Evolutionary conservation across 805 yeast genomes (phyloP).

Genomic region (Candida ficus): DNA sequence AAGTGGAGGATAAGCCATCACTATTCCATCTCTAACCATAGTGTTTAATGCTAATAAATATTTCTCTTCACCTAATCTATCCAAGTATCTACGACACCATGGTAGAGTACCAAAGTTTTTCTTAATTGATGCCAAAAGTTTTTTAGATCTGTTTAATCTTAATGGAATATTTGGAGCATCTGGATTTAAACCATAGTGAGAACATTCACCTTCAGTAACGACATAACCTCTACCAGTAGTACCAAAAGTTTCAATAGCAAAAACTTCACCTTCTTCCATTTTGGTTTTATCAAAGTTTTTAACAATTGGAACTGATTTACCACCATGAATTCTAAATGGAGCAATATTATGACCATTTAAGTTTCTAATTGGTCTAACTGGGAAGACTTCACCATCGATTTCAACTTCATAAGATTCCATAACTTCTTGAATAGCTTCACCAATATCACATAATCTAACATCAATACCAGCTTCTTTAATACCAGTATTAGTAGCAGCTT

Average conservation of each 20-base stretch:
- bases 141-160: slow-evolving; percentile 61
- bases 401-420: slow-evolving; percentile 97
- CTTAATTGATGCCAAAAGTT: slow-evolving; percentile 64
- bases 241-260: slow-evolving; percentile 98
- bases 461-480: slow-evolving; percentile 91
- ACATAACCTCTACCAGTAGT: slow-evolving; percentile 95
- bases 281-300: slow-evolving; percentile 90
- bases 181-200: slow-evolving; percentile 76
- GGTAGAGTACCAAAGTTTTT: slow-evolving; percentile 90
- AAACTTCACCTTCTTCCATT: slow-evolving; percentile 98
- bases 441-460: slow-evolving; percentile 90
- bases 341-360: slow-evolving; percentile 92
- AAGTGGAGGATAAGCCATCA: slow-evolving; percentile 91
- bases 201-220: slow-evolving; percentile 80
- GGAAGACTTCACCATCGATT: slow-evolving; percentile 77
- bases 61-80: slow-evolving; percentile 86
- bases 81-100: slow-evolving; percentile 93
- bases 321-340: slow-evolving; percentile 83
- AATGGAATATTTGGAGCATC: slow-evolving; percentile 48
- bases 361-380: slow-evolving; percentile 85
- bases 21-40: slow-evolving; percentile 80
- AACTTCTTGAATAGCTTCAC: slow-evolving; percentile 92
- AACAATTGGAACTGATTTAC: slow-evolving; percentile 95
- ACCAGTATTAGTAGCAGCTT: slow-evolving; percentile 92
- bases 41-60: slow-evolving; percentile 82